phyloP scores from a whole-genome alignment of 1,284 basidiomycete genomes.

The Ustilago sp. region DNA sequence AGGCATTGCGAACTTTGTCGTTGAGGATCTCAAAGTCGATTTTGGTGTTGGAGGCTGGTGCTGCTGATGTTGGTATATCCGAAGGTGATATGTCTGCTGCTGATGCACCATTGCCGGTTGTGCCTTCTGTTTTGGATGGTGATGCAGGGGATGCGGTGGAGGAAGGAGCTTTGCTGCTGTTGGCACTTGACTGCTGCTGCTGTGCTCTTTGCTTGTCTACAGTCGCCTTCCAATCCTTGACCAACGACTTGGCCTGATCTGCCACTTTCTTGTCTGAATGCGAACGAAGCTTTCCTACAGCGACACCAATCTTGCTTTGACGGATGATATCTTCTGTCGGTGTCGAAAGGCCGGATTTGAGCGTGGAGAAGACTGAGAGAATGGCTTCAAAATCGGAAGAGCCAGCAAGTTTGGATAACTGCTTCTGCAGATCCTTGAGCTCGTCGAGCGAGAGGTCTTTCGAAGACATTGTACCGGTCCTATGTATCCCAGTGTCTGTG shows the following conservation, averaged over 20 bases:
- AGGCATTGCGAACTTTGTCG: conserved; percentile 82
- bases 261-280: conserved; percentile 80
- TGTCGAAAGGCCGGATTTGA: conserved; percentile 79
- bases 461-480: conserved; percentile 9
- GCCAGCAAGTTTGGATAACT: conserved; percentile 52
- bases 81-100: conserved; percentile 34
- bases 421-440: conserved; percentile 57
- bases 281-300: conserved; percentile 88
- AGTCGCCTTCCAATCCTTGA: conserved; percentile 72
- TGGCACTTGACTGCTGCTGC: conserved; percentile 21
- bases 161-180: conserved; percentile 33
- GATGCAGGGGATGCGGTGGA: conserved; percentile 48
- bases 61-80: conserved; percentile 19
- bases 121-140: conserved; percentile 22
- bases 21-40: conserved; percentile 70
- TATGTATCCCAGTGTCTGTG: not conserved
- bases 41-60: conserved; percentile 37
- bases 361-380: conserved; percentile 76
- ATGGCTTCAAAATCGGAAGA: conserved; percentile 75
- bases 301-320: conserved; percentile 79
- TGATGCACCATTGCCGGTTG: conserved; percentile 19
- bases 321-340: conserved; percentile 88
- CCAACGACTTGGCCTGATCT: conserved; percentile 89
- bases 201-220: conserved; percentile 72
- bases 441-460: conserved; percentile 47